Base-by-base conservation (phyloP, 176 grass and related monocot species). In the Triticum dicoccoides region DNA sequence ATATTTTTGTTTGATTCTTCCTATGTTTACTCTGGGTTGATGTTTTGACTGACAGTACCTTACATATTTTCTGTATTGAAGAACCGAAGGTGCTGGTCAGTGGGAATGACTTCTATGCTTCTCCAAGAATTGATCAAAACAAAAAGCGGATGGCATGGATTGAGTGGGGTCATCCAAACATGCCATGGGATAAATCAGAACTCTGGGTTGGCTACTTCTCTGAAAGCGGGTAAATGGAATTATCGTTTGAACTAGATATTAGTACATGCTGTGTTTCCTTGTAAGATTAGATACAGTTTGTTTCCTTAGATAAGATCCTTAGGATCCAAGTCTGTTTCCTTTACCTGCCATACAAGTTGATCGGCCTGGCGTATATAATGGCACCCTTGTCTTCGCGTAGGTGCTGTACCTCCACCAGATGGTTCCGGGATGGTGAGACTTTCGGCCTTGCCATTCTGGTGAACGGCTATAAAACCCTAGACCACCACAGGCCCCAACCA, bases 101-200 rank as follows among this genome's bases (percentile, higher is more conserved):
- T 17, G 96, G 96, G 54, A 98, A 89, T 70, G 91, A 95, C 39
- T 98, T 98, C 88, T 98, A 98, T 91, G 93, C 96, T 38, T 95
- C 91, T 90, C 96, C 96, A 70, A 87, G 96, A 30, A 88, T 98
- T 85, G 91, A 98, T 87, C 91, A 89, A 69, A 92, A 47, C 39
- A 84, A 80, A 44, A 98, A 82, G 45, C 79, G 89, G 41, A 95
- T 98, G 77, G 91, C 91, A 79, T 98, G 95, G 95, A 93, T 98
- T 80, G 93, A 98, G 64, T 98, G 95, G 95, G 84, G 89, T 69
- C 91, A 98, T 82, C 95, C 95, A 69, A 93, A 93, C 85, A 98
- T 98, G 95, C 87, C 86, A 65, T 98, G 95, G 95, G 95, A 98
- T 86, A 98, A 88, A 87, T 89, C 95, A 80, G 91, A 98, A 85